Evolutionary conservation across 2,329 filamentous ascomycete species (phyloP).

Genomic region (Sphaerulina populicola): DNA sequence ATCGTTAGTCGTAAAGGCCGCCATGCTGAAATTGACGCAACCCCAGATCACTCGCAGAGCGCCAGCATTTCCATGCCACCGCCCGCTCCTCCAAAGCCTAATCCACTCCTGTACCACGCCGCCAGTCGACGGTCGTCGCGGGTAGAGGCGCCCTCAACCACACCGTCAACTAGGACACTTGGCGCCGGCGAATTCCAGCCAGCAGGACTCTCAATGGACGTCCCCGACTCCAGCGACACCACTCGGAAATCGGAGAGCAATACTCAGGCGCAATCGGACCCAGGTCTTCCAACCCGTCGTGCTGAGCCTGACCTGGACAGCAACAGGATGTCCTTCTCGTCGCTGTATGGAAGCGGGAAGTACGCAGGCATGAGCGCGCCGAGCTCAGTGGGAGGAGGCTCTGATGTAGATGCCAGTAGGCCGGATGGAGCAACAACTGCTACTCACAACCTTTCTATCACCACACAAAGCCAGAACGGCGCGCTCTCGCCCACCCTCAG

Average conservation of each 20-base stretch:
- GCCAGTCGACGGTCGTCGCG: constrained; percentile 17
- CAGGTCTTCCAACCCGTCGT: constrained; percentile 20
- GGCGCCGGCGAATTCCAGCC: not conserved
- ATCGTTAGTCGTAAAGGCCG: constrained; percentile 46
- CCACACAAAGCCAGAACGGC: constrained; percentile 39
- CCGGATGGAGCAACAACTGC: constrained; percentile 34
- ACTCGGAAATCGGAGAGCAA: constrained; percentile 7
- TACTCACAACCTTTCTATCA: constrained; percentile 38
- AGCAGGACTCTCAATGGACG: not conserved
- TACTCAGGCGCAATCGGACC: constrained; percentile 11
- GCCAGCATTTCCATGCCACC: constrained; percentile 59
- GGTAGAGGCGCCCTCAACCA: constrained; percentile 6
- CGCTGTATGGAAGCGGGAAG: constrained; percentile 60
- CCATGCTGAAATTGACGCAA: constrained; percentile 53
- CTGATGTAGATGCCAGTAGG: constrained; percentile 38
- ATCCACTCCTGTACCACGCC: constrained; percentile 18
- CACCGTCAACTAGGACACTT: not conserved
- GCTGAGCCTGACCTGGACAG: constrained; percentile 37
- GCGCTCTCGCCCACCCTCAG: constrained; percentile 34
- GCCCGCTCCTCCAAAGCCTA: constrained; percentile 31
- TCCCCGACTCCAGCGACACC: constrained; percentile 1
- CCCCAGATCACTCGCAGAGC: constrained; percentile 50
- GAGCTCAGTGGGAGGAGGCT: constrained; percentile 39
- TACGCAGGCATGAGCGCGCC: constrained; percentile 40
- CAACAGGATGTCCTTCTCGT: constrained; percentile 65